Evolutionary conservation across 495 filamentous ascomycete genomes (phyloP).

Genomic region (Hypoxylon perforatum): DNA sequence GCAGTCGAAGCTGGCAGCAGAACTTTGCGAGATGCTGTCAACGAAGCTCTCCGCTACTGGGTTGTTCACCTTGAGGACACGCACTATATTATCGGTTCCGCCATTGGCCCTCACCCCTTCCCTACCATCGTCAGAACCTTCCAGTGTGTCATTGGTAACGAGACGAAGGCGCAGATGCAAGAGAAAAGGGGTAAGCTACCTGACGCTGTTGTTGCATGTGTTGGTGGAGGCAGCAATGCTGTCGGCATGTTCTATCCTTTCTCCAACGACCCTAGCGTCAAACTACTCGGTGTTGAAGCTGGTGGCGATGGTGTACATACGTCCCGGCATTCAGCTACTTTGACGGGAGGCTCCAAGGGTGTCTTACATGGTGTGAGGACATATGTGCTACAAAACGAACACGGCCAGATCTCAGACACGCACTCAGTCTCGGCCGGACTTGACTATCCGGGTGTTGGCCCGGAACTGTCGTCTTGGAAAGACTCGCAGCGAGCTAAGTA

Average conservation of each 20-base stretch:
- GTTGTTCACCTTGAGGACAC: conserved; percentile 87
- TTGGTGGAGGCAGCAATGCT: conserved; percentile 92
- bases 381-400: conserved; percentile 89
- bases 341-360: conserved; percentile 87
- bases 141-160: conserved; percentile 91
- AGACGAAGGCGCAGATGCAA: conserved; percentile 90
- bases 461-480: conserved; percentile 93
- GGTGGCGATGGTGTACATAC: conserved; percentile 97
- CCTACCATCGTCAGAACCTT: conserved; percentile 96
- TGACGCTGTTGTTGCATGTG: conserved; percentile 95
- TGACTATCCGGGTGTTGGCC: conserved; percentile 96
- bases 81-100: conserved; percentile 95
- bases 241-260: conserved; percentile 98
- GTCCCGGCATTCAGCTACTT: conserved; percentile 84
- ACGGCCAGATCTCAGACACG: conserved; percentile 93
- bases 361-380: conserved; percentile 96
- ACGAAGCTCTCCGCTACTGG: conserved; percentile 91
- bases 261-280: conserved; percentile 82
- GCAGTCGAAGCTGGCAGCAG: conserved; percentile 86
- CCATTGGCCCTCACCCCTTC: conserved; percentile 95
- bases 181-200: conserved; percentile 86
- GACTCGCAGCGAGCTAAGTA: conserved; percentile 86
- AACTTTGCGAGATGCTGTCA: conserved; percentile 94
- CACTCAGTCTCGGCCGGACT: conserved; percentile 97
- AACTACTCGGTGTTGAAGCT: conserved; percentile 92